Evolutionary conservation across 148 eudicot species (phyloP).

Genomic region (Spergularia marina): DNA sequence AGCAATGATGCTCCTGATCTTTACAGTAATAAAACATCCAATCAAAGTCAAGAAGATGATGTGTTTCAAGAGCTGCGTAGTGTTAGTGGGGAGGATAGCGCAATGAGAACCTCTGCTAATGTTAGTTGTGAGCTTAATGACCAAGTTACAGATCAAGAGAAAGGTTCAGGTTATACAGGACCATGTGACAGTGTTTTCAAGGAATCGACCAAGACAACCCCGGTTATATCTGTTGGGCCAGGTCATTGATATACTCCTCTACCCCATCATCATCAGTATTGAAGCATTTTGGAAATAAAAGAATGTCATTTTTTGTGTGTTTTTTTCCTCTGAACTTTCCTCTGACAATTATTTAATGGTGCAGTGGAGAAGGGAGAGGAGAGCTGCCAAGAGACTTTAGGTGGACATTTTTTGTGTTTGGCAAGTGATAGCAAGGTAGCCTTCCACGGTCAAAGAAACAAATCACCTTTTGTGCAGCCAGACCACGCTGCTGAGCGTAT

Average conservation of each 20-base stretch:
- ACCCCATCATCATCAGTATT: neutral
- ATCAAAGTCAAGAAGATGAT: neutral
- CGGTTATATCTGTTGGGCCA: neutral
- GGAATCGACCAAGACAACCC: neutral
- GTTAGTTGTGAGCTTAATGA: neutral
- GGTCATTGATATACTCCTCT: neutral
- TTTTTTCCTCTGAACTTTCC: no score
- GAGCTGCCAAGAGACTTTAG: constrained; percentile 3
- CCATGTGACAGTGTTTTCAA: neutral
- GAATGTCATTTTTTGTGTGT: no score
- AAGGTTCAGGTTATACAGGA: neutral
- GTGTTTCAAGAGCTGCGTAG: neutral
- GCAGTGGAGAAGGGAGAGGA: constrained; percentile 1
- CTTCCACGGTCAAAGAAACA: neutral
- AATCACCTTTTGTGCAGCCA: neutral
- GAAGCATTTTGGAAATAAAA: neutral
- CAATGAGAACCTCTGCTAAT: neutral
- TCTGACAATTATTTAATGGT: neutral
- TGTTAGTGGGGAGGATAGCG: constrained; percentile 1
- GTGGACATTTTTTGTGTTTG: neutral
- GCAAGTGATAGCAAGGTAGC: neutral
- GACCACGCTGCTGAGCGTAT: neutral
- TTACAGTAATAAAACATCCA: neutral
- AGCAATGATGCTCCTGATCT: neutral
- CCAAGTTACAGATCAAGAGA: neutral